Conservation (phyloP, 164 flowering plant species). For the Saururus chinensis region DNA sequence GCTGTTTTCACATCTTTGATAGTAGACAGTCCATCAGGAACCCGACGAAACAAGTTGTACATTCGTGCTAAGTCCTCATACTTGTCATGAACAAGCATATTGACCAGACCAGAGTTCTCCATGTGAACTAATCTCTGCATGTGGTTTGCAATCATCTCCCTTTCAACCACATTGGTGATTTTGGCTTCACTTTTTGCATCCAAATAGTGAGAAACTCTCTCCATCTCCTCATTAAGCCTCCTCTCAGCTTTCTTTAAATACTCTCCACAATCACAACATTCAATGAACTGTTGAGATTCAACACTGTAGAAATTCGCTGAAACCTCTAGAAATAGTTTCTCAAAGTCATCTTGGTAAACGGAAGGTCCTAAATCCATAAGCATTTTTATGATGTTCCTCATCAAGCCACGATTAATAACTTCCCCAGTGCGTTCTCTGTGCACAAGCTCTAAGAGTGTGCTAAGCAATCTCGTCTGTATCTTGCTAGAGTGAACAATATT, state of each 20-base stretch:
- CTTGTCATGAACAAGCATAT: conserved; percentile 84
- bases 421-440: conserved; percentile 67
- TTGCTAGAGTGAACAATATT: conserved; percentile 55
- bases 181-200: conserved; percentile 56
- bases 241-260: conserved; percentile 74
- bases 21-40: conserved; percentile 58
- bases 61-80: conserved; percentile 82
- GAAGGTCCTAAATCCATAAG: conserved; percentile 68
- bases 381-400: conserved; percentile 82
- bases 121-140: conserved; percentile 82
- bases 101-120: conserved; percentile 91
- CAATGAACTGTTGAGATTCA: conserved; percentile 77
- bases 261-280: conserved; percentile 80
- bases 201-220: conserved; percentile 73
- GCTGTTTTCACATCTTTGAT: conserved; percentile 85
- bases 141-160: conserved; percentile 92
- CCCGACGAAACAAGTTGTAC: conserved; percentile 75
- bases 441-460: conserved; percentile 69
- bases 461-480: conserved; percentile 54
- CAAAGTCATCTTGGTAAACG: conserved; percentile 78
- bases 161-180: conserved; percentile 84
- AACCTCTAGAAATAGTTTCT: conserved; percentile 64
- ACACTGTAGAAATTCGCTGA: conserved; percentile 67
- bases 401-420: conserved; percentile 69
- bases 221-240: conserved; percentile 76